Evolutionary conservation across 768 basidiomycete species (phyloP), one percentile per base, ranked within the genome.

Genomic region (Kwoniella shandongensis): DNA sequence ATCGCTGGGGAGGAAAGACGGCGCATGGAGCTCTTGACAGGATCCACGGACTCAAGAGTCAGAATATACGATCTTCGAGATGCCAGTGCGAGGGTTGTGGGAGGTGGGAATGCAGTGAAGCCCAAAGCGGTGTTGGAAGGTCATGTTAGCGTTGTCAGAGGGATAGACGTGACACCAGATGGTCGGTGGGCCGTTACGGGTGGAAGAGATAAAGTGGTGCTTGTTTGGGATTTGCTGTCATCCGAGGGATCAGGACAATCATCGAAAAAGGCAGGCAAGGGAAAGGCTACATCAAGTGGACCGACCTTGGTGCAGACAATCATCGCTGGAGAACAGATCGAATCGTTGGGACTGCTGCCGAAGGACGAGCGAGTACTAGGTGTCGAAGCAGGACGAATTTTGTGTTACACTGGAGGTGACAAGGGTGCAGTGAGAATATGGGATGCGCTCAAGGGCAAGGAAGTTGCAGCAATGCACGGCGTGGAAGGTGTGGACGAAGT

Each of bases 111-210:
- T 81, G 82, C 35, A 78, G 71, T 66, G 1, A 87, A 75, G 84
- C 90, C 41, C 79, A 62, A 86, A 56, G 85, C 85, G 11, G 81
- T 93, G n/a, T 80, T 99, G 17, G 93, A 98, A 66, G 96, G 93
- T 0, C 96, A 99, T 76, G 88, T 89, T 39, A 92, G 89, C 35
- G 93, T 98, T 35, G 92, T 94, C 10, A 81, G 96, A 54, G 92
- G 91, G 6, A 80, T 98, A 36, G 91, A 88, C 66, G 84, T 92
- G 22, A 88, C 88, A 3, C 72, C 75, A 6, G 92, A 97, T 72
- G 94, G 93, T 12, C 84, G 85, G 69, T 93, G 88, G 87, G 82
- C 96, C 22, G 79, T 98, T 55, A 91, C 86, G 55, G 93, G 90
- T 15, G 94, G 93, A 25, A 80, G 96, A 56, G 96, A 99, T 76